Evolutionary conservation across 352 stramenopile genomes (phyloP), one percentile per base, ranked within the genome.

Genomic region (Pythium scleroteichum): DNA sequence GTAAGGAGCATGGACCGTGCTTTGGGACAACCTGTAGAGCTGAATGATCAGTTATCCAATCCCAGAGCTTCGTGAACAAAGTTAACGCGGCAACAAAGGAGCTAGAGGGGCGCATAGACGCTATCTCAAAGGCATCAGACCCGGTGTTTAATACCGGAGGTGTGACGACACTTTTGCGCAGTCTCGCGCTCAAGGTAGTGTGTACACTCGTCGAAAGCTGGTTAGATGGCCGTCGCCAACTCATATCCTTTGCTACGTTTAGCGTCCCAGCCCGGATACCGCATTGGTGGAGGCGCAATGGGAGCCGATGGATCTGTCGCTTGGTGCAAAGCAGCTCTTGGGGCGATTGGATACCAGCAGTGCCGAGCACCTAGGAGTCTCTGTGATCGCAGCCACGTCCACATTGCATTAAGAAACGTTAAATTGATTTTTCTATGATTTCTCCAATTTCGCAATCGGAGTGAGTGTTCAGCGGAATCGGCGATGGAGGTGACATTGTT

Each of bases 91-190:
- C 71, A 20, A 86, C 84, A 17, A 73, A 71, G 27, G 79, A 85
- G 50, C 71, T 94, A 4, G 84, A 94, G 61, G 76, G 78, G 60
- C 82, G 78, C 22, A 74, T 73, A 47, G 82, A 92, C 27, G 73
- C 53, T 40, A 74, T 86, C 48, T 73, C 59, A 27, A 80, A 79
- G 27, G 75, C 71, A 4, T 76, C 82, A 8, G 71, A 67, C 5
- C 69, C 82, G 14, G 69, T 92, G n/a, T 90, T 94, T 42, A 82
- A 85, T 38, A 64, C 75, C 19, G 72, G 65, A 14, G 70, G 67
- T 17, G 79, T 88, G 39, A 70, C 86, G 16, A 88, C 72, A 47
- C 72, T 82, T 27, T 63, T 94, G 40, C 78, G 82, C 16, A 88
- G 77, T 12, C 75, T 94, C 38, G 79, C 73, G 1, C 79, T 87